Evolutionary conservation across 2,329 filamentous ascomycete genomes (phyloP), one percentile per base, ranked within the genome.

Genomic region (Madurella fahalii): DNA sequence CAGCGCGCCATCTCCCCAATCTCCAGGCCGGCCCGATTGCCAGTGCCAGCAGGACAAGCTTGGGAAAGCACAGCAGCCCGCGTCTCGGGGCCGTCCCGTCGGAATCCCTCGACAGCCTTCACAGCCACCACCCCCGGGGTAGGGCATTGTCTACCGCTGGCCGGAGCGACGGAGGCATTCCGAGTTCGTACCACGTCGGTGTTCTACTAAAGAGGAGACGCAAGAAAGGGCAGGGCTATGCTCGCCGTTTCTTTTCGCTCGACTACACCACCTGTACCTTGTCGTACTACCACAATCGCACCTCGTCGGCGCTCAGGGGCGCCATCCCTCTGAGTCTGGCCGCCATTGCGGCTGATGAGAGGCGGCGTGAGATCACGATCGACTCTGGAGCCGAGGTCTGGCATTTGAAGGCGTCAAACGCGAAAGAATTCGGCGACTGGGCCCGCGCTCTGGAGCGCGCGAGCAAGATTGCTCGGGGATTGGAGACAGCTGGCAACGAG

Each of bases 331-430:
- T 99, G 9, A 94, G 90, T 25, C 75, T 99, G 49, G 94, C 94
- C 15, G 94, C 90, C 4, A 88, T 99, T 56, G 89, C 92, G 3
- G 90, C 90, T 8, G 92, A 96, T 67, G 90, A 94, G 69, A 84
- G 89, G 65, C 84, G 89, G 39, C 83, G 91, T 60, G 93, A 97
- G 70, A 96, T 99, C 50, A 95, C 88, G 41, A 94, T 99, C 54
- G 94, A 99, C 69, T 97, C 94, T 0, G 94, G 94, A 1, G 92
- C 94, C 2, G 94, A 99, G 71, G 85, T 99, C 25, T 99, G 94
- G 94, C 94, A 97, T 73, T 77, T 99, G 31, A 86, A 86, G 64
- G 90, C 94, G 2, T 83, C 81, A 47, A 95, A 89, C 63, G 82
- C 84, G 47, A 87, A 87, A 60, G 93, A 97, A 58, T 99, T 96